Base-by-base conservation (phyloP, 1,284 basidiomycete genomes). In the Boletellus deceptivus region DNA sequence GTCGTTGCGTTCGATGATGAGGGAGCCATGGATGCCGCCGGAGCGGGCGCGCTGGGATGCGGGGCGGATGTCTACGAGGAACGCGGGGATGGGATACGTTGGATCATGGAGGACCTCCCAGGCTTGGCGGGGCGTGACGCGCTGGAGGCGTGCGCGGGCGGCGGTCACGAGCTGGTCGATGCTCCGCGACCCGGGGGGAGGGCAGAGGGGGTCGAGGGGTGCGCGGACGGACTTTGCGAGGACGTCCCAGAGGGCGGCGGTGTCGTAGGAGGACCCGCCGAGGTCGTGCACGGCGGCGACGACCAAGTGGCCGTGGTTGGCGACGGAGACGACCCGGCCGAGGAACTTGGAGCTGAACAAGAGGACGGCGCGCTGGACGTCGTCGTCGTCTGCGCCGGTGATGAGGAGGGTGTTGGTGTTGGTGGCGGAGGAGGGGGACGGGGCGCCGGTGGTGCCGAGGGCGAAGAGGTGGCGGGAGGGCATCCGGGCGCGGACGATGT, bases 61-160 rank as follows among this genome's bases (percentile, higher is more conserved):
- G 0, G 83, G 77, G 7, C 86, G 80, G 49, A 89, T 88, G 63
- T 89, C 87, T n/a, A 89, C 84, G 39, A 89, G 73, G 46, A 89
- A 77, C 2, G 81, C 81, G 2, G 84, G 83, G 49, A 79, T 79
- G 11, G 71, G 73, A 35, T 77, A 72, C 31, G 74, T 66, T 2
- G 76, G 67, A 42, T 81, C 78, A 22, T 74, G 72, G 9, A 87
- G 72, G 56, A 86, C 81, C 1, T 74, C 73, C 61, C 76, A 79
- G 1, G 86, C 86, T 55, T 83, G 72, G n/a, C 60, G 60, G 1
- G 85, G 78, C 0, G 78, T 76, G 46, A 89, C 65, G 7, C 88
- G 77, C 52, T 86, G 78, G 2, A 90, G 71, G 24, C 78, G 76
- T 0, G 83, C 75, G 3, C 86, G 79, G 0, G 82, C 80, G 22